These are phyloP conservation scores for Sporothrix phasma DNA, from an alignment of 2,329 filamentous ascomycete genomes.

Conservation along the genomic window DNA sequence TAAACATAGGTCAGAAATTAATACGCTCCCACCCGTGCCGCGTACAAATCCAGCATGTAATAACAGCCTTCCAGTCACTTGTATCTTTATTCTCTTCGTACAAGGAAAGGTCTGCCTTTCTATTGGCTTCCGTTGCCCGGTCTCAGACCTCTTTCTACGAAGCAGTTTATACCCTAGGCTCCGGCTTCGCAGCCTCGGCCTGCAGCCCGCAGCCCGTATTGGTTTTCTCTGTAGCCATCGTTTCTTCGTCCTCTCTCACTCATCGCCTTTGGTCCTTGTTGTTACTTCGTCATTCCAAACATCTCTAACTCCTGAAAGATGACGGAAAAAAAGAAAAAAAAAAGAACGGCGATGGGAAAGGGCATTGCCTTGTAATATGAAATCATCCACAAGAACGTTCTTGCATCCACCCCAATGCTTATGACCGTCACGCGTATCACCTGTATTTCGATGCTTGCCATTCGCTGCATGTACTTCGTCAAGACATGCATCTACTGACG, in stretches of 20 bases:
- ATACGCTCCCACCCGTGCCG: not conserved
- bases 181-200: not conserved
- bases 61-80: not conserved
- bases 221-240: not conserved
- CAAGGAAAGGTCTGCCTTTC: not conserved
- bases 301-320: no score
- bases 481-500: not conserved
- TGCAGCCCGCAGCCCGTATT: not conserved
- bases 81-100: not conserved
- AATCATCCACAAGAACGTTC: not conserved
- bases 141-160: not conserved
- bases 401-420: not conserved
- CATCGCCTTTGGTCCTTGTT: no score
- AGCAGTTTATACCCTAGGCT: not conserved
- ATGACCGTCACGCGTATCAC: not conserved
- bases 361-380: not conserved
- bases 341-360: no score
- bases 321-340: no score
- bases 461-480: not conserved
- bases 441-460: not conserved
- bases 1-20: not conserved
- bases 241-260: not conserved
- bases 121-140: no score
- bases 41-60: not conserved
- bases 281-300: no score